A percentile compares a stretch with the other conserved stretches of the same genome.
Evolutionary conservation across 257 asterid species (phyloP).

Genomic region (Craterostigma plantagineum): DNA sequence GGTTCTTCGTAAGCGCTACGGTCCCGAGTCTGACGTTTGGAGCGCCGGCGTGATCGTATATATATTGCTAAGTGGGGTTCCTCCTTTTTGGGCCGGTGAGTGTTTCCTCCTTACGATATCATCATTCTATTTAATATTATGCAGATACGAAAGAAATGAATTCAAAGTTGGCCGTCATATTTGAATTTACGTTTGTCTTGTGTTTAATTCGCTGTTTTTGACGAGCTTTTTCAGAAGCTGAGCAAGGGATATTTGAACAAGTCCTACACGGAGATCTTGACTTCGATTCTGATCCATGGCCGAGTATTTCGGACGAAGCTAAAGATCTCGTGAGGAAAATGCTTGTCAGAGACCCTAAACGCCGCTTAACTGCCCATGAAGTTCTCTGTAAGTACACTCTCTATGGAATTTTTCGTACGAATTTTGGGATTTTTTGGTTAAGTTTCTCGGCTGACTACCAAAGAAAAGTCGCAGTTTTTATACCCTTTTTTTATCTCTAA

Average conservation of each 20-base stretch:
- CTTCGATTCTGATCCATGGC: conserved; percentile 89
- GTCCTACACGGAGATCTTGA: conserved; percentile 91
- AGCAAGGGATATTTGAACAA: conserved; percentile 88
- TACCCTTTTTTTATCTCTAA: too few species aligned
- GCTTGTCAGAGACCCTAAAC: conserved; percentile 80
- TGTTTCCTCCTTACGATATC: not conserved
- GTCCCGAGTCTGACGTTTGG: conserved; percentile 95
- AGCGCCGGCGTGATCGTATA: conserved; percentile 92
- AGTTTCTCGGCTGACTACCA: not conserved
- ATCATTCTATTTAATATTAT: not conserved
- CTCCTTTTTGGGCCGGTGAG: conserved; percentile 98
- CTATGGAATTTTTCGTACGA: not conserved
- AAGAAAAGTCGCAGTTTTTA: too few species aligned
- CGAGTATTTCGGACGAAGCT: conserved; percentile 73
- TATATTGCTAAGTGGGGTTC: conserved; percentile 89
- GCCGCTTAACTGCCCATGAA: conserved; percentile 79
- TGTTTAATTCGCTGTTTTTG: not conserved
- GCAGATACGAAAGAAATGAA: not conserved
- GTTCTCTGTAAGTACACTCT: conserved; percentile 67
- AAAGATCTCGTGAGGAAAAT: conserved; percentile 81
- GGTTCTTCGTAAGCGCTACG: conserved; percentile 73
- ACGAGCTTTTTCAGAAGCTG: conserved; percentile 29
- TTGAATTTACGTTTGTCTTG: not conserved
- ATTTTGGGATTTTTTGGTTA: too few species aligned
- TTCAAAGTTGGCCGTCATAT: not conserved